These are phyloP conservation scores for Cryphonectria radicalis DNA, from an alignment of 2,329 filamentous ascomycete species.

Conservation along the genomic window DNA sequence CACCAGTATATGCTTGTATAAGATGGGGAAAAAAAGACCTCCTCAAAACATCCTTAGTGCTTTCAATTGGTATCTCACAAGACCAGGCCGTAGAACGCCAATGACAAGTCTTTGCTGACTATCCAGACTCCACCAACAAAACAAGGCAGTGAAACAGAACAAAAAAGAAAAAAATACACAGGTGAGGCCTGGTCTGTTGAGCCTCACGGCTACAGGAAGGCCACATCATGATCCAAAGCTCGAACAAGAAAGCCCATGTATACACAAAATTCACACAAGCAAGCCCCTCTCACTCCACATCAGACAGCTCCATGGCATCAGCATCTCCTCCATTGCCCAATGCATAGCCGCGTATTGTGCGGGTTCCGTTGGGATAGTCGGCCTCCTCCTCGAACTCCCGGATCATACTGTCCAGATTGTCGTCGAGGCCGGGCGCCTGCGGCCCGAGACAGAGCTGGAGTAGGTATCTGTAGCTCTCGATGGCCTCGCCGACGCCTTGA, in stretches of 20 bases:
- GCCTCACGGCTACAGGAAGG: neutral
- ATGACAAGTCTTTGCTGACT: neutral
- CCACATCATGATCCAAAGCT: no score
- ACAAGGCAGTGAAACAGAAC: neutral
- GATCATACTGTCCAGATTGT: conserved; percentile 63
- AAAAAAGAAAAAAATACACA: neutral
- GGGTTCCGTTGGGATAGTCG: conserved; percentile 45
- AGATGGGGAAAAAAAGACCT: neutral
- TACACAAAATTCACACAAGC: neutral
- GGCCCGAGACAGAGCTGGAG: conserved; percentile 71
- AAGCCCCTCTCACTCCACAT: conserved; percentile 33
- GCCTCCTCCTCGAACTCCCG: conserved; percentile 66
- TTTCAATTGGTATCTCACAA: conserved; percentile 3
- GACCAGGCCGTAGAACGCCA: neutral
- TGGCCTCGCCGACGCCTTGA: conserved; percentile 73
- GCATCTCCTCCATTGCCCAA: conserved; percentile 29
- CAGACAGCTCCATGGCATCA: conserved; percentile 36
- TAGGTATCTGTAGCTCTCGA: conserved; percentile 72
- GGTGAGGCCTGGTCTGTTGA: neutral
- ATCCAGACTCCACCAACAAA: neutral
- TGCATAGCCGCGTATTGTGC: conserved; percentile 10
- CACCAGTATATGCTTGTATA: neutral
- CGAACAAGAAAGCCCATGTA: neutral
- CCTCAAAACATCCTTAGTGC: neutral
- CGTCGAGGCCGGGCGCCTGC: conserved; percentile 71